Conservation (phyloP, 2,329 filamentous ascomycete genomes). For the Seiridium unicorne region DNA sequence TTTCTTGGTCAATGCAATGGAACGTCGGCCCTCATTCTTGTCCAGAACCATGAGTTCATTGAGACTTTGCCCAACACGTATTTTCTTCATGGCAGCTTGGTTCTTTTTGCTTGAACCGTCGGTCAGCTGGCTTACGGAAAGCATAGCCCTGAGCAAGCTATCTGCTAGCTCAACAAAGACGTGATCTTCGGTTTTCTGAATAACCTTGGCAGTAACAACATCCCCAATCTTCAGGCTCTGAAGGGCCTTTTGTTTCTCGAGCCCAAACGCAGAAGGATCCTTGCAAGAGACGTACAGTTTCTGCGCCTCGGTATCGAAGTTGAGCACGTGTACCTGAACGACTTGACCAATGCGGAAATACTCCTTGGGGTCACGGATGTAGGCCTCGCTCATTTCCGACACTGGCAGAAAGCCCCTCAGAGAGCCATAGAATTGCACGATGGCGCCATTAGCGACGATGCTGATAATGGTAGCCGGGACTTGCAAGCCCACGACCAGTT, state of each 20-base stretch:
- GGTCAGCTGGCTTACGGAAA: slow-evolving; percentile 76
- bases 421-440: slow-evolving; percentile 87
- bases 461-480: slow-evolving; percentile 86
- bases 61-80: slow-evolving; percentile 80
- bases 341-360: slow-evolving; percentile 92
- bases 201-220: slow-evolving; percentile 74
- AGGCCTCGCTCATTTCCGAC: slow-evolving; percentile 97
- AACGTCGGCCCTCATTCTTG: slow-evolving; percentile 75
- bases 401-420: slow-evolving; percentile 87
- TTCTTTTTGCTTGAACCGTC: slow-evolving; percentile 79
- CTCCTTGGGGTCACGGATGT: slow-evolving; percentile 82
- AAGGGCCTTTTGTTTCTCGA: slow-evolving; percentile 74
- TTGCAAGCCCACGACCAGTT: slow-evolving; percentile 71
- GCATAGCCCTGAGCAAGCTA: slow-evolving; percentile 71
- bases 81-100: slow-evolving; percentile 72
- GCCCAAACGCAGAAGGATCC: slow-evolving; percentile 74
- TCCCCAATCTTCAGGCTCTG: slow-evolving; percentile 71
- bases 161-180: slow-evolving; percentile 74
- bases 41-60: slow-evolving; percentile 82
- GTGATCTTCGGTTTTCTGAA: slow-evolving; percentile 77
- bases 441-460: slow-evolving; percentile 73
- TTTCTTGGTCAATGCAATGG: slow-evolving; percentile 79
- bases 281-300: slow-evolving; percentile 91
- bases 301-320: slow-evolving; percentile 67
- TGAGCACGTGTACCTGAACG: slow-evolving; percentile 84